Base-by-base conservation (phyloP, 2,329 filamentous ascomycete species). In the Emericellopsis cladophorae region DNA sequence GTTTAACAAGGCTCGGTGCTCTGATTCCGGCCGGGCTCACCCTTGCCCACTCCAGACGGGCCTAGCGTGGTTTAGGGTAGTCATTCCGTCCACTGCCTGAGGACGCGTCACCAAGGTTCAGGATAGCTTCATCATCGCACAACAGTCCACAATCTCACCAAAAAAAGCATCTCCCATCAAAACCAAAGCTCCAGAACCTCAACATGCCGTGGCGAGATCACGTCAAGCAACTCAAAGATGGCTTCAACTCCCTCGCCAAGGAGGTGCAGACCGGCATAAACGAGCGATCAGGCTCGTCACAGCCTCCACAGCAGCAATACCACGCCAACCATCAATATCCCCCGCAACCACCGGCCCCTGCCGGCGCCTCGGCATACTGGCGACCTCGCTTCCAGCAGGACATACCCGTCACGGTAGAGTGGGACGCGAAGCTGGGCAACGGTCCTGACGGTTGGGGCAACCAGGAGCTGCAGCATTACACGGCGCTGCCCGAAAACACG, bases 391-490 rank as follows among this genome's bases (percentile, higher is more conserved):
- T 77, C 48, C 54, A 60, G 23, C 61, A 68, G 1, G 55, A 61
- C 12, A 58, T 61, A 3, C 63, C 69, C 0, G 60, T 78, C 4
- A 61, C 60, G 0, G 54, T 59, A 4, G 66, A 76, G 46, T 79
- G 76, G 59, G 58, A 70, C 5, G 66, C 53, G 24, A 72, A 76
- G 52, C 60, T 70, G 37, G 66, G 68, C 23, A 68, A 67, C 29
- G 74, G 74, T 23, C 66, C 64, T n/a, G 66, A 74, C 49, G 74
- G 74, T 31, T 79, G 74, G 74, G 74, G 74, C 18, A 79, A 79
- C 50, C 68, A 74, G 45, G 74, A 79, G 57, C 58, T 72, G 38
- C 66, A 79, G 54, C 68, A 72, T 56, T 79, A 79, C 52, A 70
- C 69, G 6, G 57, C 65, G 29, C 53, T 58, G 10, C 53, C 62